Percentiles rank a stretch among this genome's conserved stretches.
These are phyloP conservation scores for Castanopsis chinensis DNA, from an alignment of 306 rosid species.

Conservation along the genomic window DNA sequence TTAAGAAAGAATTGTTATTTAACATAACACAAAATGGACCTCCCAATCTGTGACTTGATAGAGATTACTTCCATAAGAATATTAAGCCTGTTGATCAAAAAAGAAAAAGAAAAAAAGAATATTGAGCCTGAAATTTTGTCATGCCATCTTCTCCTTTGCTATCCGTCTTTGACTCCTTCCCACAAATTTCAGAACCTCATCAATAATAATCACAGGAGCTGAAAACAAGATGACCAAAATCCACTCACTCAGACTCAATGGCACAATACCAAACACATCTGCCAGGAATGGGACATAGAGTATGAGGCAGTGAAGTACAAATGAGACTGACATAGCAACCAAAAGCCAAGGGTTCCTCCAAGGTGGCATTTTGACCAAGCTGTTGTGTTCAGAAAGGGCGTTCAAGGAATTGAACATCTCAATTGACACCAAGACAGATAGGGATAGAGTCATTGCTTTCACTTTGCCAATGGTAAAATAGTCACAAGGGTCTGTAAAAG, in stretches of 20 bases:
- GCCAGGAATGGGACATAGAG: too few species aligned
- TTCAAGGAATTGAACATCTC: slow-evolving; percentile 87
- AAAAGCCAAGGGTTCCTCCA: slow-evolving; percentile 92
- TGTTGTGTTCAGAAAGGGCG: slow-evolving; percentile 68
- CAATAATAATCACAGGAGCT: too few species aligned
- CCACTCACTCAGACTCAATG: too few species aligned
- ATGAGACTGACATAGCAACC: slow-evolving; percentile 68
- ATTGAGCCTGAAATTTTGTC: too few species aligned
- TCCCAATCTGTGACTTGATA: slow-evolving; percentile 7
- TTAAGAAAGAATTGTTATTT: slow-evolving; percentile 36
- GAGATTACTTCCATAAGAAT: not conserved
- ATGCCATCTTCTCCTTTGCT: too few species aligned
- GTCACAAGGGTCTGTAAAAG: slow-evolving; percentile 73
- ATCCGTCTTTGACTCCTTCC: too few species aligned
- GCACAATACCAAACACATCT: too few species aligned
- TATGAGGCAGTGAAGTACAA: too few species aligned
- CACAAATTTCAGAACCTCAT: too few species aligned
- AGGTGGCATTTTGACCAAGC: slow-evolving; percentile 70
- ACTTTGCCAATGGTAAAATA: slow-evolving; percentile 67
- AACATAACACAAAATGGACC: not conserved
- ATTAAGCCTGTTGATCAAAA: slow-evolving; percentile 5
- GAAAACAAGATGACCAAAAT: too few species aligned
- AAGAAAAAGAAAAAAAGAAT: too few species aligned
- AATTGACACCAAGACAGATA: slow-evolving; percentile 75
- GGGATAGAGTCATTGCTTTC: slow-evolving; percentile 82